phyloP scores from a whole-genome alignment of 768 basidiomycete species.

The Lactarius hengduanensis region DNA sequence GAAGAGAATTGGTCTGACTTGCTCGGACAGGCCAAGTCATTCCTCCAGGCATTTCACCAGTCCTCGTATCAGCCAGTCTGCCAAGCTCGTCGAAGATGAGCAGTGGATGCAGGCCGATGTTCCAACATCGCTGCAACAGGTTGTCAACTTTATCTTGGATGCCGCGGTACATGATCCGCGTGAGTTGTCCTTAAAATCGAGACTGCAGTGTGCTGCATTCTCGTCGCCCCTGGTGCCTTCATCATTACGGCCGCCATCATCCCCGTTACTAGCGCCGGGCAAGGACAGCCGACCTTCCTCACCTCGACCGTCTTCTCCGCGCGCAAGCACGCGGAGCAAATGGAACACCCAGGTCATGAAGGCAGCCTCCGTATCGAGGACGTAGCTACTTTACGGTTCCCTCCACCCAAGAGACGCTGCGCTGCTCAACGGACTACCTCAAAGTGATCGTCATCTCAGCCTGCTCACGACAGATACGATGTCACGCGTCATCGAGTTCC shows the following conservation, averaged over 20 bases:
- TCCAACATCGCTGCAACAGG: slow-evolving; percentile 58
- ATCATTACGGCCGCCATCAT: slow-evolving; percentile 29
- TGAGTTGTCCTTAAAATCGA: slow-evolving; percentile 47
- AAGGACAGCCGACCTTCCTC: slow-evolving; percentile 22
- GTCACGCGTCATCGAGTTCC: slow-evolving; percentile 89
- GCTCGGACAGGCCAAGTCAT: slow-evolving; percentile 71
- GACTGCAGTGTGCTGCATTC: slow-evolving; percentile 30
- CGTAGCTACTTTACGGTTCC: slow-evolving; percentile 80
- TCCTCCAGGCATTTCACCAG: slow-evolving; percentile 86
- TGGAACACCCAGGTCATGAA: slow-evolving; percentile 41
- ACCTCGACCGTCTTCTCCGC: slow-evolving; percentile 26
- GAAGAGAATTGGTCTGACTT: neutral
- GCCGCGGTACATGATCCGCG: slow-evolving; percentile 80
- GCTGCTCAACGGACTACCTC: slow-evolving; percentile 82
- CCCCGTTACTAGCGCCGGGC: slow-evolving; percentile 34
- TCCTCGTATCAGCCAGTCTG: slow-evolving; percentile 70
- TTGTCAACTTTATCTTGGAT: slow-evolving; percentile 72
- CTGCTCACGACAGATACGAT: slow-evolving; percentile 94
- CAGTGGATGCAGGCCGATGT: slow-evolving; percentile 88
- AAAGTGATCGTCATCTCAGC: slow-evolving; percentile 79
- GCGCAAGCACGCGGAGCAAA: slow-evolving; percentile 24
- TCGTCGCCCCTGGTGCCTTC: slow-evolving; percentile 32
- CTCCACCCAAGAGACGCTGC: slow-evolving; percentile 75
- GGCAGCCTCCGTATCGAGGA: slow-evolving; percentile 79
- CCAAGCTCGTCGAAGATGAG: slow-evolving; percentile 93